Evolutionary conservation across 208 protist genomes (phyloP), one percentile per base, ranked within the genome.

Genomic region (Crithidia acanthocephali): DNA sequence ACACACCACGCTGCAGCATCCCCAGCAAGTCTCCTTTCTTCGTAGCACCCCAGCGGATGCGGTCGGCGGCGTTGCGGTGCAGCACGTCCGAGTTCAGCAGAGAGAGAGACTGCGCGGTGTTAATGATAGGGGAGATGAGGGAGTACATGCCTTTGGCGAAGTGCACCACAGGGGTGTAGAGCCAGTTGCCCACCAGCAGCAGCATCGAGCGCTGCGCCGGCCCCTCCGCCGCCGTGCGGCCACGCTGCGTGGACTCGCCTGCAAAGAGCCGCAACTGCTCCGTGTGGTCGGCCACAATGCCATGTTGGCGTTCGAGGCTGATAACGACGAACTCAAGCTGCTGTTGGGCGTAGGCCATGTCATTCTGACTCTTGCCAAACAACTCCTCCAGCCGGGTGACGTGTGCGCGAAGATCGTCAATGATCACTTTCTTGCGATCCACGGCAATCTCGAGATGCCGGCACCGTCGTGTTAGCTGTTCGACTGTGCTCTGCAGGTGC

Each of bases 131-230:
- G 0, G 83, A 93, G 2, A 94, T 59, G 16, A 96, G 62, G 4
- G 84, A 90, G 79, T 94, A 94, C 20, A 92, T 74, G 22, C 91
- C 91, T 59, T 96, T 96, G 35, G 81, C 88, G 66, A 96, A 93
- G 62, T 94, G 77, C 23, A 96, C 81, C 27, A 93, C 74, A n/a
- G 88, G 91, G 2, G 72, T 68, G 74, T 94, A 93, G 5, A 96
- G 81, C 87, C 88, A 94, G 56, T 84, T 88, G n/a, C 81, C 88
- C 22, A 96, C 28, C 22, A 88, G 56, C 37, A 89, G 71, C 28
- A 94, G 69, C 27, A 88, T 40, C 25, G 79, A 84, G 58, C 79
- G 70, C 45, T 79, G 63, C 32, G 68, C 53, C 28, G 27, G 51
- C 7, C 55, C 42, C 28, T 47, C 28, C 7, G 25, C 45, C 5